Evolutionary conservation across 108 stramenopile genomes (phyloP).

Genomic region (Nitzschia sp.): DNA sequence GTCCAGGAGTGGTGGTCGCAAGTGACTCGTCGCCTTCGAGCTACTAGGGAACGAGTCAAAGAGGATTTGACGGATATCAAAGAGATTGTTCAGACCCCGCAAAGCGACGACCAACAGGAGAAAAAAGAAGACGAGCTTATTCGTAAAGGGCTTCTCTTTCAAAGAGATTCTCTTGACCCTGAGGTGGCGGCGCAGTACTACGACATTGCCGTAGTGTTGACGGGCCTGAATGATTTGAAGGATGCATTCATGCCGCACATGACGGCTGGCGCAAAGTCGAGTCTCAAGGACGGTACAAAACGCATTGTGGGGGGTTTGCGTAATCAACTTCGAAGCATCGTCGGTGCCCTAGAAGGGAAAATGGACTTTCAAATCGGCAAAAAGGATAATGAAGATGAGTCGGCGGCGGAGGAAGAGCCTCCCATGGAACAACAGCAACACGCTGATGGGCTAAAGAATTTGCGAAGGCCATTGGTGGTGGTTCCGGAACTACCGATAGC

Average conservation of each 20-base stretch:
- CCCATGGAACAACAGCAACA: not conserved
- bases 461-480: conserved; percentile 48
- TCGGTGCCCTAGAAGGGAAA: conserved; percentile 37
- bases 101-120: conserved; percentile 16
- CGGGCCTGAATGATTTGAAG: conserved; percentile 73
- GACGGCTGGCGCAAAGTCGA: not conserved
- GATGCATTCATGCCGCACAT: conserved; percentile 61
- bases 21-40: conserved; percentile 5
- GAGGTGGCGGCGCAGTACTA: conserved; percentile 46
- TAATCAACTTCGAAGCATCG: conserved; percentile 19
- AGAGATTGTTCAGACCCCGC: conserved; percentile 19
- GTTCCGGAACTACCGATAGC: conserved; percentile 62
- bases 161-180: conserved; percentile 35
- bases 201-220: conserved; percentile 67
- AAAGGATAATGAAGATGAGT: not conserved
- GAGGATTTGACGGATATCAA: conserved; percentile 33
- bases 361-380: conserved; percentile 25
- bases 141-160: conserved; percentile 29
- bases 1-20: conserved; percentile 30
- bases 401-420: not conserved
- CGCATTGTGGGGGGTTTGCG: conserved; percentile 9
- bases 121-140: conserved; percentile 18
- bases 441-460: not conserved
- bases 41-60: conserved; percentile 16
- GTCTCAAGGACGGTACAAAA: conserved; percentile 23